These are phyloP conservation scores for Centaurea solstitialis DNA, from an alignment of 129 eudicot genomes.

Conservation along the genomic window DNA sequence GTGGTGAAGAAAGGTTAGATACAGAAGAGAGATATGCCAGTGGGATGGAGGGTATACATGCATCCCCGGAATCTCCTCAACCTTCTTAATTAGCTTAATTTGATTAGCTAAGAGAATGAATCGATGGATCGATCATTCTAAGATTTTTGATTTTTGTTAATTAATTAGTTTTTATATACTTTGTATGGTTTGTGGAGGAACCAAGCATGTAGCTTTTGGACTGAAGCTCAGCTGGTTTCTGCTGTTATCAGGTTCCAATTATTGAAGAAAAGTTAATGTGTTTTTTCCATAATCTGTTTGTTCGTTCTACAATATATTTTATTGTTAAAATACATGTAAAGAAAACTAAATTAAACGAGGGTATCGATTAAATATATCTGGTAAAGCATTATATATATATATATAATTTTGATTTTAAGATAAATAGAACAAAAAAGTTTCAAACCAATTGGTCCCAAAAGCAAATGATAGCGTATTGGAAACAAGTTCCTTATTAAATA, in stretches of 20 bases:
- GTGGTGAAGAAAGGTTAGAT: slow-evolving; percentile 8
- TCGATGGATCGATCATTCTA: neutral
- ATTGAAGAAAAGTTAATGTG: neutral
- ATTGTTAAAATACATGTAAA: neutral
- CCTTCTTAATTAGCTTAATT: neutral
- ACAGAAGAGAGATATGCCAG: slow-evolving; percentile 23
- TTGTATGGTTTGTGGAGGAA: slow-evolving; percentile 24
- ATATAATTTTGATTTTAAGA: neutral
- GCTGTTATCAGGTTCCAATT: slow-evolving; percentile 30
- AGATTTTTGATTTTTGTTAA: slow-evolving; percentile 11
- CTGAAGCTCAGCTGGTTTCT: slow-evolving; percentile 71
- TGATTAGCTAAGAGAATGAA: too few species aligned
- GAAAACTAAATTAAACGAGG: neutral
- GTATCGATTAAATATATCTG: neutral
- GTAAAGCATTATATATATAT: too few species aligned
- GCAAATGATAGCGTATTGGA: neutral
- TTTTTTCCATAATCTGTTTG: neutral
- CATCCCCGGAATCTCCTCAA: slow-evolving; percentile 50
- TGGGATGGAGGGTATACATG: slow-evolving; percentile 34
- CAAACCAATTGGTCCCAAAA: neutral
- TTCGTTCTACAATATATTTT: neutral
- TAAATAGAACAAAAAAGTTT: neutral
- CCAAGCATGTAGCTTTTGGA: slow-evolving; percentile 55
- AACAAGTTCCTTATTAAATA: neutral
- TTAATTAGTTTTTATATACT: neutral